Conservation (phyloP, 2,329 filamentous ascomycete genomes). For the Akanthomyces lecanii region DNA sequence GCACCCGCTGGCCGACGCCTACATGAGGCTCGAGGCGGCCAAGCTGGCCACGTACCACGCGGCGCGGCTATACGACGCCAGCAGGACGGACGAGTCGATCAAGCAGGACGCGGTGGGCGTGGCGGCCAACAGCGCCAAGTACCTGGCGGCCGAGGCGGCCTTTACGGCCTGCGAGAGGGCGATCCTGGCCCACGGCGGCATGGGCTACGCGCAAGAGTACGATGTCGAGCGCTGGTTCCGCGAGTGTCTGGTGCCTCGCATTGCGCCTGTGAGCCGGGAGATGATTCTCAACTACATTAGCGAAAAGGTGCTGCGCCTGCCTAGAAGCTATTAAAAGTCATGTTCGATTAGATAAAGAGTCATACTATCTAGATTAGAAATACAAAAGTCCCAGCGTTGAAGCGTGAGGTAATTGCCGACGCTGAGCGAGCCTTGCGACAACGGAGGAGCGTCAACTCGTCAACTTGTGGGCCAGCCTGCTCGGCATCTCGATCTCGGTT, state of each 20-base stretch:
- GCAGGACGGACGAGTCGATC: constrained; percentile 46
- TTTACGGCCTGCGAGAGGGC: constrained; percentile 60
- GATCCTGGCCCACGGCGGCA: constrained; percentile 56
- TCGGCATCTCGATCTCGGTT: constrained; percentile 17
- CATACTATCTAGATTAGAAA: background rate
- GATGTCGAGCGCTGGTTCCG: constrained; percentile 62
- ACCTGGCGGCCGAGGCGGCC: constrained; percentile 61
- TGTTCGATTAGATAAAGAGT: background rate
- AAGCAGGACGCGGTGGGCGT: constrained; percentile 56
- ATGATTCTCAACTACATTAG: constrained; percentile 74
- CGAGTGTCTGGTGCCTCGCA: constrained; percentile 61
- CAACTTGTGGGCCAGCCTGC: background rate
- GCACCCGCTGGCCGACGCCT: constrained; percentile 62
- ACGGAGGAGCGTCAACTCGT: background rate
- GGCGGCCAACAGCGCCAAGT: constrained; percentile 67
- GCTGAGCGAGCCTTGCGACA: constrained; percentile 9
- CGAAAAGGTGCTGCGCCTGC: constrained; percentile 63
- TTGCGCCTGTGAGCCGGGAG: constrained; percentile 62
- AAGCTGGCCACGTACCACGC: constrained; percentile 64
- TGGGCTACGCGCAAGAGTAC: constrained; percentile 62
- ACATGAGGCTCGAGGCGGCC: constrained; percentile 61
- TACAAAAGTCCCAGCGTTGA: background rate
- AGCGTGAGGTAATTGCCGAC: constrained; percentile 1
- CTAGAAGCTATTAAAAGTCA: constrained; percentile 56
- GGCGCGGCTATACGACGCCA: constrained; percentile 56